A percentile compares a stretch with the other conserved stretches of the same genome.
phyloP scores from a whole-genome alignment of 805 yeast genomes.

The Diddensiella santjacobensis region DNA sequence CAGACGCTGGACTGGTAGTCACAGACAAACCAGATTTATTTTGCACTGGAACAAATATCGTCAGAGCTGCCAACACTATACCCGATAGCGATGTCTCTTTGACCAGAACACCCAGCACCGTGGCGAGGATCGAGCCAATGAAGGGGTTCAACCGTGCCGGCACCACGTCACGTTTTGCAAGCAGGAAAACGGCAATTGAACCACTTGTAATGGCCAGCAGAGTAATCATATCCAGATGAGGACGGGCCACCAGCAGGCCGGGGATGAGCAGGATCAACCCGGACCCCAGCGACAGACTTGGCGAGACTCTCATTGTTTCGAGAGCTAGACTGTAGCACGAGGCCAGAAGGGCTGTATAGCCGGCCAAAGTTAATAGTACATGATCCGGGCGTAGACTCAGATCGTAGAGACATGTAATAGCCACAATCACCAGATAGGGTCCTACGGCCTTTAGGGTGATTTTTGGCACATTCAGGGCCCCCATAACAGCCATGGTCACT shows the following conservation, averaged over 20 bases:
- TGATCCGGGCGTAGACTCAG: conserved; percentile 7
- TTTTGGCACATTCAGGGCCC: conserved; percentile 21
- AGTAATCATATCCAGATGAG: conserved; percentile 15
- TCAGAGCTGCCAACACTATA: conserved; percentile 16
- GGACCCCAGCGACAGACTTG: conserved; percentile 9
- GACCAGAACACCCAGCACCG: conserved; percentile 19
- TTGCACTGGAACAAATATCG: conserved; percentile 20
- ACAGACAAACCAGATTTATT: not conserved
- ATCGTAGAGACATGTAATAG: conserved; percentile 18
- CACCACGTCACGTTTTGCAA: conserved; percentile 28
- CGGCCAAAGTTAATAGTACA: conserved; percentile 5
- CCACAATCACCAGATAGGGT: conserved; percentile 15
- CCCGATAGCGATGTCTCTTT: conserved; percentile 14
- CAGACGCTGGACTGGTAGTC: not conserved
- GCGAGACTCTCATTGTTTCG: conserved; percentile 9
- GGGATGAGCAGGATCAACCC: conserved; percentile 21
- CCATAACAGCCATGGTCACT: conserved; percentile 21
- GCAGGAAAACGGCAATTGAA: conserved; percentile 30
- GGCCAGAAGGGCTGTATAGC: conserved; percentile 18
- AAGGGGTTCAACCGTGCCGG: conserved; percentile 28
- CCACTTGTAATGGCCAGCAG: conserved; percentile 28
- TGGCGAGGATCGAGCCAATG: conserved; percentile 19
- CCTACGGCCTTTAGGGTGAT: conserved; percentile 7
- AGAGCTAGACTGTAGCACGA: conserved; percentile 14
- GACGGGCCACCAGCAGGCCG: conserved; percentile 12